These are phyloP conservation scores for Laguncularia racemosa DNA, from an alignment of 345 rosid species.

Conservation along the genomic window DNA sequence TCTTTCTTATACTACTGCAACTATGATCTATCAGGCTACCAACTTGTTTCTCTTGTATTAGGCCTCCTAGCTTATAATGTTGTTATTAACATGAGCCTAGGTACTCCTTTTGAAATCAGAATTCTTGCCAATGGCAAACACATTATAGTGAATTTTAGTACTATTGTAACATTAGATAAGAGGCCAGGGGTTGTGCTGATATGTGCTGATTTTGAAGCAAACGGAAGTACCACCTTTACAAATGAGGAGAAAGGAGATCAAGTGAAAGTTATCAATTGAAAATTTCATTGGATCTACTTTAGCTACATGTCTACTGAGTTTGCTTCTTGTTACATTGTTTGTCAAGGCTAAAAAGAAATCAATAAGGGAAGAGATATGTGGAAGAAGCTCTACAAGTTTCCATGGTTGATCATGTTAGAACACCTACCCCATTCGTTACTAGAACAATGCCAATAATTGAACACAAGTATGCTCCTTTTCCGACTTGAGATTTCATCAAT, in stretches of 20 bases:
- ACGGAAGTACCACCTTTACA: constrained; percentile 29
- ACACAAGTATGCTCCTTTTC: too few species aligned
- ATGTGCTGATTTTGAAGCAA: constrained; percentile 63
- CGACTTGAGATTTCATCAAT: too few species aligned
- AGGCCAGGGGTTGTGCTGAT: constrained; percentile 33
- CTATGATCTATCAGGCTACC: constrained; percentile 73
- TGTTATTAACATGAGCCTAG: constrained; percentile 19
- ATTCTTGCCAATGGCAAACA: constrained; percentile 40
- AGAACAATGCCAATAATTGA: too few species aligned
- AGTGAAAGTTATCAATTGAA: constrained; percentile 75
- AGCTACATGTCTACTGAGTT: constrained; percentile 53
- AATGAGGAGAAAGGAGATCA: constrained; percentile 37
- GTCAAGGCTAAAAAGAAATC: too few species aligned
- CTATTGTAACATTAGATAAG: constrained; percentile 13
- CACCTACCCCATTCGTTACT: too few species aligned
- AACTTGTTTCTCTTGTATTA: constrained; percentile 64
- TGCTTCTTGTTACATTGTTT: constrained; percentile 62
- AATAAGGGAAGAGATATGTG: constrained; percentile 66
- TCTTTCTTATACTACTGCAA: constrained; percentile 58
- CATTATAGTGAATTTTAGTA: constrained; percentile 56
- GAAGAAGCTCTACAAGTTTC: constrained; percentile 81
- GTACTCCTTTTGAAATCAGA: constrained; percentile 53
- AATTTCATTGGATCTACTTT: constrained; percentile 62
- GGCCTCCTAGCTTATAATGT: constrained; percentile 78
- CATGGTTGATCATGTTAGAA: neutral